phyloP scores from a whole-genome alignment of 306 rosid species.

The Prinsepia uniflora region DNA sequence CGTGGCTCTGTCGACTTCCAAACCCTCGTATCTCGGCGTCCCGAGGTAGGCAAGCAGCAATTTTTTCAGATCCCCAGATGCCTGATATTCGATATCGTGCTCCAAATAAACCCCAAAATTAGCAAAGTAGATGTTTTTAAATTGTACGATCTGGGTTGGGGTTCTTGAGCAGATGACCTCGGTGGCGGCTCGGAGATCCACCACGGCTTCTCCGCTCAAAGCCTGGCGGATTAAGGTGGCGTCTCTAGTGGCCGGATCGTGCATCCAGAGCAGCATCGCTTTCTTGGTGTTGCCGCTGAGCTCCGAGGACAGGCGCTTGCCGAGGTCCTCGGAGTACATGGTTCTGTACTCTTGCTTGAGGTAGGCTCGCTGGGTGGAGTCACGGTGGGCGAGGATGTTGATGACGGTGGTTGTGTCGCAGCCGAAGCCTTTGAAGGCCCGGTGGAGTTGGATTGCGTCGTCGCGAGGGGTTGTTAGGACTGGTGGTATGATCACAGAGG shows the following conservation, averaged over 20 bases:
- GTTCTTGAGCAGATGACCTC: conserved; percentile 83
- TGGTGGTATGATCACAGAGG: conserved; percentile 64
- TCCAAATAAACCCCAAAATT: conserved; percentile 51
- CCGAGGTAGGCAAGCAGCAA: conserved; percentile 51
- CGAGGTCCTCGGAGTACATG: conserved; percentile 57
- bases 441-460: conserved; percentile 70
- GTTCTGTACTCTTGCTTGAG: conserved; percentile 67
- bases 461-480: conserved; percentile 60
- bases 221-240: conserved; percentile 48
- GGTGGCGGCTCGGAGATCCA: conserved; percentile 52
- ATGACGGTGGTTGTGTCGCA: conserved; percentile 64
- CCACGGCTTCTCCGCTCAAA: not conserved
- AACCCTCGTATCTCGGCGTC: conserved; percentile 70
- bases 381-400: conserved; percentile 71
- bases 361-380: conserved; percentile 66
- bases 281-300: conserved; percentile 60
- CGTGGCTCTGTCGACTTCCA: conserved; percentile 49
- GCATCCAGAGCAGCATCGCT: conserved; percentile 73
- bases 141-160: conserved; percentile 63
- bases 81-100: conserved; percentile 47
- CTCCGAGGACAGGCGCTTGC: conserved; percentile 59
- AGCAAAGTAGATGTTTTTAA: conserved; percentile 57
- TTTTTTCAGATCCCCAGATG: conserved; percentile 62
- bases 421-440: conserved; percentile 88
- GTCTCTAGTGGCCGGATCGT: conserved; percentile 76